These are phyloP conservation scores for Wickerhamiella allomyrinae DNA, from an alignment of 805 yeast genomes.

Conservation along the genomic window DNA sequence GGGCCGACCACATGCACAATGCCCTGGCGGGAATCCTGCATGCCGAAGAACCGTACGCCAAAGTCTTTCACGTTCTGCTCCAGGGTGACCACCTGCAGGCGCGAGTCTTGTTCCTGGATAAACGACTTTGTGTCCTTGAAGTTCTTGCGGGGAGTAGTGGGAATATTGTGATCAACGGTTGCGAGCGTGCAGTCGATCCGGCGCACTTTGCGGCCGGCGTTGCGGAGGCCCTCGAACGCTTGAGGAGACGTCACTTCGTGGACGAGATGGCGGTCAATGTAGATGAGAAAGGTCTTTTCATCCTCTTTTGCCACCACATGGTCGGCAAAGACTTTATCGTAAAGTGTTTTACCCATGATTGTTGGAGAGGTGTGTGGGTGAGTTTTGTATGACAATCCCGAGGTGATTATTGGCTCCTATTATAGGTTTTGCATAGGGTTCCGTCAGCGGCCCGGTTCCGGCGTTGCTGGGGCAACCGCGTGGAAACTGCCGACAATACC, in stretches of 20 bases:
- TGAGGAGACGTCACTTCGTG: constrained; percentile 99
- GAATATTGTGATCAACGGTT: constrained; percentile 94
- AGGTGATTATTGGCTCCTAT: neutral
- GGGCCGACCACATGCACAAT: constrained; percentile 98
- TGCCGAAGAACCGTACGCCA: constrained; percentile 83
- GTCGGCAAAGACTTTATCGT: constrained; percentile 92
- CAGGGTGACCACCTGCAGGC: constrained; percentile 80
- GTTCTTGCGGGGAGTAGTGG: constrained; percentile 72
- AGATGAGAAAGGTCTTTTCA: constrained; percentile 71
- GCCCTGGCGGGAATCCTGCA: constrained; percentile 91
- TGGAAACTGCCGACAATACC: no score
- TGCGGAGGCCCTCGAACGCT: constrained; percentile 89
- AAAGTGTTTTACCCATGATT: constrained; percentile 43
- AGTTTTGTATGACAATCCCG: neutral
- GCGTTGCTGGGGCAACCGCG: no score
- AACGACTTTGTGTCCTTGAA: constrained; percentile 64
- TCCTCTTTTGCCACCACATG: constrained; percentile 86
- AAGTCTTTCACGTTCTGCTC: constrained; percentile 87
- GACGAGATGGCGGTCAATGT: constrained; percentile 92
- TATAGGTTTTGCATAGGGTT: neutral
- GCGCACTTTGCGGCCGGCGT: constrained; percentile 80
- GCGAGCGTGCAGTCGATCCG: constrained; percentile 86
- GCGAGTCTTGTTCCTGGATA: constrained; percentile 81
- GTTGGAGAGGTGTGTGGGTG: neutral
- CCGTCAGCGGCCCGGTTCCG: constrained; percentile 1